Base-by-base conservation (phyloP, 805 yeast genomes). In the Saturnispora quitensis region DNA sequence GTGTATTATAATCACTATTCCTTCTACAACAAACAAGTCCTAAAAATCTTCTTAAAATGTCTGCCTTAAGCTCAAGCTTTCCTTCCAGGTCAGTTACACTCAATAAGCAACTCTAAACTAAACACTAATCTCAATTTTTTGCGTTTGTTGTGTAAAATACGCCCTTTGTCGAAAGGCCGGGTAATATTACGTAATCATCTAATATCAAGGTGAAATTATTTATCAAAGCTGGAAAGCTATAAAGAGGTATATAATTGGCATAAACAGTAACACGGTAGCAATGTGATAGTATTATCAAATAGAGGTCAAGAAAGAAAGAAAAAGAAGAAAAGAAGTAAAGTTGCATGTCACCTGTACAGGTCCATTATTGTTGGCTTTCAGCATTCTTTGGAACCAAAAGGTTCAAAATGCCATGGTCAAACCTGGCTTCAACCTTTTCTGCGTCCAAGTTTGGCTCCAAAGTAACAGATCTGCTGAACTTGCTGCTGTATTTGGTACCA, bases 381-480 rank as follows among this genome's bases (percentile, higher is more conserved):
- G 3, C 20, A 15, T 10, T 18, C 17, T 75, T 75, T 56, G 78
- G 79, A 43, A 74, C 64, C 5, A 56, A 60, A 53, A 77, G 62
- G 36, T 67, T 63, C 54, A 75, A 63, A 38, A 77, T 68, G 52
- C 81, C 81, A 54, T 74, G 66, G 15, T 68, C 65, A 55, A 73
- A 74, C 46, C 62, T 68, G 28, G 81, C 81, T 56, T 63, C 68
- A 55, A 76, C 72, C 45, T 69, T 66, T 5, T 70, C 73, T 24
- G 71, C 73, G 53, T 73, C 77, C 36, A 76, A 55, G 40, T 66
- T 68, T 12, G 67, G 65, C 45, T 78, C 78, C 38, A 77, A 62
- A 8, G 66, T 62, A 13, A 64, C 36, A 1, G 62, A 61, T 49
- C 66, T 56, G 38, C 56, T 57, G 27, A 58, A 50, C 24, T 53